A percentile compares a stretch with the other conserved stretches of the same genome.
Evolutionary conservation across 768 basidiomycete genomes (phyloP).

Genomic region (Tulasnella sp.): DNA sequence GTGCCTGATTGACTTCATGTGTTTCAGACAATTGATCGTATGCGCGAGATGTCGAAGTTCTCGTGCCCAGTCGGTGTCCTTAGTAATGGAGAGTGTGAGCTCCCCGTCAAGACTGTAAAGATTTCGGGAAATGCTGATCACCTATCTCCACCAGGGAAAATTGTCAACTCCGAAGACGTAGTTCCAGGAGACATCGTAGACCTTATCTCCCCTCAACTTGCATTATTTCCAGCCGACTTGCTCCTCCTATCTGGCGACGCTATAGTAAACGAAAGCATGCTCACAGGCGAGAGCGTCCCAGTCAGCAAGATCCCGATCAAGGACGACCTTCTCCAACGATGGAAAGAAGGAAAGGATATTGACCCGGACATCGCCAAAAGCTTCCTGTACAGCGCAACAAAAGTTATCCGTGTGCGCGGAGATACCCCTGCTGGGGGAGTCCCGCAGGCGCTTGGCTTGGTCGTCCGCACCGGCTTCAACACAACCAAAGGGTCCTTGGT

Average conservation of each 20-base stretch:
- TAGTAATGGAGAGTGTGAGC: constrained; percentile 60
- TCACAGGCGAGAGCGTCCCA: constrained; percentile 96
- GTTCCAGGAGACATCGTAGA: constrained; percentile 91
- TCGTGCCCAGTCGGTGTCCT: constrained; percentile 64
- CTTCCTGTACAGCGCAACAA: constrained; percentile 84
- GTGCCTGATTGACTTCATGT: background rate
- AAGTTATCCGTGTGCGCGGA: constrained; percentile 75
- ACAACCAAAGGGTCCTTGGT: constrained; percentile 96
- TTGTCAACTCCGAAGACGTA: constrained; percentile 61
- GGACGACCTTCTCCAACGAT: constrained; percentile 60
- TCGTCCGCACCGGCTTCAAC: constrained; percentile 86
- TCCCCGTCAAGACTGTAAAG: background rate
- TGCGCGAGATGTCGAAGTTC: constrained; percentile 94
- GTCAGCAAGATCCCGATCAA: constrained; percentile 83
- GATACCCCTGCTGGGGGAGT: constrained; percentile 38
- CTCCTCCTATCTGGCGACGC: constrained; percentile 92
- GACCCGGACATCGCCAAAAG: constrained; percentile 58
- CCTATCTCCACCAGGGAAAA: constrained; percentile 53
- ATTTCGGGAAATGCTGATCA: background rate
- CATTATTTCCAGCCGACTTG: constrained; percentile 77
- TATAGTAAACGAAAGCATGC: constrained; percentile 98
- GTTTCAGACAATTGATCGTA: constrained; percentile 70
- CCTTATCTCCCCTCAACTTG: constrained; percentile 62
- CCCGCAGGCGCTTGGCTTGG: constrained; percentile 59
- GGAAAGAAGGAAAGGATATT: constrained; percentile 54